These are phyloP conservation scores for Candida vaughaniae DNA, from an alignment of 805 yeast species.

Conservation along the genomic window DNA sequence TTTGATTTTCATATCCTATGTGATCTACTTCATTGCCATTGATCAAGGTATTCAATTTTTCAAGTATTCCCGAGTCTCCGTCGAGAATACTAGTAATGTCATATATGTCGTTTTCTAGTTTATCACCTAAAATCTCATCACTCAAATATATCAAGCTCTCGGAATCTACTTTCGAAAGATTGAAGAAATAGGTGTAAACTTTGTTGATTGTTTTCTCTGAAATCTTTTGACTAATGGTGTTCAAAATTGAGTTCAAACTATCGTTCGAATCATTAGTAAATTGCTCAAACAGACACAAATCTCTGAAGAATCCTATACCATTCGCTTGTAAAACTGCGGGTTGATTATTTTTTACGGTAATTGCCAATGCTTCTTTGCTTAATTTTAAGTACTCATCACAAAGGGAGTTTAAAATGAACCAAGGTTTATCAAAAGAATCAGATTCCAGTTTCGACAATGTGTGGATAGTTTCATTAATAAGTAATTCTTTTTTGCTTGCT, in stretches of 20 bases:
- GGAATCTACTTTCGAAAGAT: not conserved
- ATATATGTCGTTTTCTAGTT: conserved; percentile 24
- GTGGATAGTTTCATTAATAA: conserved; percentile 24
- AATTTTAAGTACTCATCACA: conserved; percentile 68
- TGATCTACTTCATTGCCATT: conserved; percentile 5
- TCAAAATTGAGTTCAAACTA: conserved; percentile 19
- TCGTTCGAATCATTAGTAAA: conserved; percentile 17
- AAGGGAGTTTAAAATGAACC: conserved; percentile 69
- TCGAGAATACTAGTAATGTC: conserved; percentile 22
- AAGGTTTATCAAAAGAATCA: conserved; percentile 32
- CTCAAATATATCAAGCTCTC: conserved; percentile 22
- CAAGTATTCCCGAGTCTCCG: conserved; percentile 20
- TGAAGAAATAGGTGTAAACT: conserved; percentile 11
- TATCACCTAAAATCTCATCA: conserved; percentile 20
- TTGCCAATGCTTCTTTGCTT: conserved; percentile 57
- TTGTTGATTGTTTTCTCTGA: conserved; percentile 31
- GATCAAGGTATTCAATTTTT: conserved; percentile 5
- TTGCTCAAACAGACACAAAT: conserved; percentile 31
- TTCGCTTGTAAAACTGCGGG: conserved; percentile 29
- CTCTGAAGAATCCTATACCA: conserved; percentile 31
- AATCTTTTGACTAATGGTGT: conserved; percentile 20
- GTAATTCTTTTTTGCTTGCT: conserved; percentile 6
- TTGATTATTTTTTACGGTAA: conserved; percentile 24
- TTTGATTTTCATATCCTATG: conserved; percentile 10
- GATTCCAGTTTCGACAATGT: conserved; percentile 14